A percentile compares a stretch with the other conserved stretches of the same genome.
phyloP scores from a whole-genome alignment of 148 eudicot genomes.

The Rhododendron simsii region DNA sequence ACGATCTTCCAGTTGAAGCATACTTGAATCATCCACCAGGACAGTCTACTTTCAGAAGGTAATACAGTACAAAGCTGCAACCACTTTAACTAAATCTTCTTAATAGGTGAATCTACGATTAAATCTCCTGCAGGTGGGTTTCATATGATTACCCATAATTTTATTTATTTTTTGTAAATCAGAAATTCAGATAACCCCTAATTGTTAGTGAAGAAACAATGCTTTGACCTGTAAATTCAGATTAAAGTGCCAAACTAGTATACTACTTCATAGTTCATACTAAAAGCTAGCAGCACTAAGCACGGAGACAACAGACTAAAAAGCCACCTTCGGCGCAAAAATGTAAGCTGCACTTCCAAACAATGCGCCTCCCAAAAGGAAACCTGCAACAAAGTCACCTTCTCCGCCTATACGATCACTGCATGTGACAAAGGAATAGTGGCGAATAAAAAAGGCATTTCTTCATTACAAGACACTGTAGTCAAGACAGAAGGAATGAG shows the following conservation, averaged over 20 bases:
- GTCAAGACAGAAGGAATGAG: background rate
- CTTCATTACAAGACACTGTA: background rate
- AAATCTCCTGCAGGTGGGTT: background rate
- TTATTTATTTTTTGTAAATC: no score
- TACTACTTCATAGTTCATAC: background rate
- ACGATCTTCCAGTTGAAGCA: background rate
- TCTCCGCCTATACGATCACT: conserved; percentile 53
- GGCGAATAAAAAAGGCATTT: background rate
- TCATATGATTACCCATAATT: background rate
- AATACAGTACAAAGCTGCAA: background rate
- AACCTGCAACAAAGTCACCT: conserved; percentile 79
- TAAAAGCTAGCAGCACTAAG: background rate
- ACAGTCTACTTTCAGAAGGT: background rate
- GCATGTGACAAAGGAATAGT: conserved; percentile 15
- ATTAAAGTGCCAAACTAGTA: background rate
- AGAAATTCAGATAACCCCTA: background rate
- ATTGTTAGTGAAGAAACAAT: background rate
- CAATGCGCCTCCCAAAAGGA: conserved; percentile 77
- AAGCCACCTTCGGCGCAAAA: conserved; percentile 80
- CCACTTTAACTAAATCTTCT: background rate
- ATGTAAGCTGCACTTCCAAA: conserved; percentile 73
- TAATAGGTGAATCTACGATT: background rate
- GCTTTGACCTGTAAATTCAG: background rate
- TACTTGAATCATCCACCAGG: background rate
- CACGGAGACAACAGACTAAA: background rate